Evolutionary conservation across 177 flowering plant species (phyloP).

Genomic region (Vitis hybrid): DNA sequence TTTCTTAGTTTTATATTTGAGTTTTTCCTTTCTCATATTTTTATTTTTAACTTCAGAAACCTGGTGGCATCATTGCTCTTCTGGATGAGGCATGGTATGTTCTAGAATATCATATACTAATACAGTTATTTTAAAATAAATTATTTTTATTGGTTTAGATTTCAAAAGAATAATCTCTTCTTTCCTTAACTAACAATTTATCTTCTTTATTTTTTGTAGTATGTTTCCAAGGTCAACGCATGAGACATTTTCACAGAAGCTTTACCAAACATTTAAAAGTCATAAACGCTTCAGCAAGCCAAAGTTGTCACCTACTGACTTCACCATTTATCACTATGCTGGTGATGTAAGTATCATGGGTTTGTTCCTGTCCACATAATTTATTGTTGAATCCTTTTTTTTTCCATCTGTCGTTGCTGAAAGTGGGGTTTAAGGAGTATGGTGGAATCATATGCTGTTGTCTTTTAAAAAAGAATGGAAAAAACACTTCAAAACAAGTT

Average conservation of each 20-base stretch:
- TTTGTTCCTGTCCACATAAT: neutral
- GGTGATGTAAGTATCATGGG: slow-evolving; percentile 74
- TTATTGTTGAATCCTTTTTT: too few species aligned
- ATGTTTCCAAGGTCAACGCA: slow-evolving; percentile 98
- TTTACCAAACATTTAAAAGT: slow-evolving; percentile 85
- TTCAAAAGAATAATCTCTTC: neutral
- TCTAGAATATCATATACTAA: neutral
- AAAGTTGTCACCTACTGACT: slow-evolving; percentile 80
- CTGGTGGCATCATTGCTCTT: slow-evolving; percentile 96
- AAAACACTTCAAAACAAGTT: neutral
- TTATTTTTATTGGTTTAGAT: neutral
- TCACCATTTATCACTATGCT: slow-evolving; percentile 89
- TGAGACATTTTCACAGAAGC: slow-evolving; percentile 89
- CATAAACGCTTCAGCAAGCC: slow-evolving; percentile 94
- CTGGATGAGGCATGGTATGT: slow-evolving; percentile 97
- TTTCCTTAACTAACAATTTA: neutral
- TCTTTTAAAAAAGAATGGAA: too few species aligned
- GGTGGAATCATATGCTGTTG: neutral
- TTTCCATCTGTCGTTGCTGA: too few species aligned
- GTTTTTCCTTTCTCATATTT: slow-evolving; percentile 13
- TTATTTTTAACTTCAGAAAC: slow-evolving; percentile 65
- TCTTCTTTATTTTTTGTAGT: slow-evolving; percentile 39
- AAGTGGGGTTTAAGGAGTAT: neutral
- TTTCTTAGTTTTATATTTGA: neutral
- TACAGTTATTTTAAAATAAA: neutral